Conservation (phyloP, 2,329 filamentous ascomycete species). For the Cercospora brassicicola region DNA sequence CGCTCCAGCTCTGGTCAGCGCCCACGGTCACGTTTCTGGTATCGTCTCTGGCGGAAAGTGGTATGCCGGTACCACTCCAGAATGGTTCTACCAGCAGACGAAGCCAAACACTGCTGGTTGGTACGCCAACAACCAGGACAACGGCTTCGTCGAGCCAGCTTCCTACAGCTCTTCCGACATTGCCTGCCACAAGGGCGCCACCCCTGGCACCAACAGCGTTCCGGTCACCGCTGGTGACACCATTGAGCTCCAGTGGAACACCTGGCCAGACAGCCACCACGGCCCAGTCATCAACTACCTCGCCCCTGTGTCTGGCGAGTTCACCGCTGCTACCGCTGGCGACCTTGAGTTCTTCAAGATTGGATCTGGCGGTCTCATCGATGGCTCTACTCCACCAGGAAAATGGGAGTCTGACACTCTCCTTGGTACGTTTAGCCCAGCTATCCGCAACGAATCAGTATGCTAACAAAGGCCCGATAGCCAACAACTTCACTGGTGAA, state of each 20-base stretch:
- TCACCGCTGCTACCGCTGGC: constrained; percentile 55
- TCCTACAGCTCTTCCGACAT: constrained; percentile 33
- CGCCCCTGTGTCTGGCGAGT: constrained; percentile 59
- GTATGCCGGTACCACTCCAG: constrained; percentile 46
- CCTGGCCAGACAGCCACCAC: constrained; percentile 49
- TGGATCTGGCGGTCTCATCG: constrained; percentile 55
- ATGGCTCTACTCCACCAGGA: constrained; percentile 42
- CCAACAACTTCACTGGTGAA: constrained; percentile 49
- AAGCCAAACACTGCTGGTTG: constrained; percentile 53
- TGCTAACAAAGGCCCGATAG: background rate
- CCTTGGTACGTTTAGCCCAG: constrained; percentile 35
- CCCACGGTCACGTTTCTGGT: constrained; percentile 48
- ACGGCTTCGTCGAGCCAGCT: constrained; percentile 35
- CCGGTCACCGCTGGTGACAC: constrained; percentile 59
- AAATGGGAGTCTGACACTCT: constrained; percentile 59
- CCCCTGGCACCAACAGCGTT: constrained; percentile 53
- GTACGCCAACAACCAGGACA: constrained; percentile 43
- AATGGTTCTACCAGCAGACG: constrained; percentile 55
- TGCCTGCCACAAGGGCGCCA: constrained; percentile 54
- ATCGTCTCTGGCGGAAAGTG: constrained; percentile 51
- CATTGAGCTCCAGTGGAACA: constrained; percentile 53
- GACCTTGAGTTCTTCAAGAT: constrained; percentile 65
- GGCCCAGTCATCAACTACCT: constrained; percentile 66
- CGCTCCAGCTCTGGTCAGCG: constrained; percentile 40
- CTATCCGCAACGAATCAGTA: background rate